Percentiles rank a stretch among this genome's conserved stretches.
These are phyloP conservation scores for Lupinus albus DNA, from an alignment of 306 rosid species.

Conservation along the genomic window DNA sequence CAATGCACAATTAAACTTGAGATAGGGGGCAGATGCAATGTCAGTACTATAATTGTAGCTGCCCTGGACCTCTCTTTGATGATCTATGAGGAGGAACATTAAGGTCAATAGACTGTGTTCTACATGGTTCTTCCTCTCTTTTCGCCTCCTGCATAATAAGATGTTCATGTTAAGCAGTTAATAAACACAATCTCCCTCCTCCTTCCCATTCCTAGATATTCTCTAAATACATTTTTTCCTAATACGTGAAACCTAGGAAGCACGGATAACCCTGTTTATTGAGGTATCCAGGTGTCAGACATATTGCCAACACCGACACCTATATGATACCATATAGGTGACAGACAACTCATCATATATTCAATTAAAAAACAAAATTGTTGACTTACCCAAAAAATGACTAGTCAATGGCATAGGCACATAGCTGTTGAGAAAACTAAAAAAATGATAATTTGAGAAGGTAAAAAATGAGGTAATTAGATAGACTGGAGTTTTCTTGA, in stretches of 20 bases:
- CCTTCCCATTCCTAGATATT: slow-evolving; percentile 13
- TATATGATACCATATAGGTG: too few species aligned
- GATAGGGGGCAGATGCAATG: slow-evolving; percentile 44
- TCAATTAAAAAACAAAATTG: too few species aligned
- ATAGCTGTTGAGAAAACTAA: too few species aligned
- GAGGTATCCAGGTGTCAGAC: too few species aligned
- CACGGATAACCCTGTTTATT: too few species aligned
- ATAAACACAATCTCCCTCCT: slow-evolving; percentile 14
- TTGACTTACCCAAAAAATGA: too few species aligned
- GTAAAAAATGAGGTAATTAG: too few species aligned
- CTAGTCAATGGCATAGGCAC: too few species aligned
- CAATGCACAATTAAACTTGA: slow-evolving; percentile 40
- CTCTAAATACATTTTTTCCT: not conserved
- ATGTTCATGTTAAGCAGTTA: not conserved
- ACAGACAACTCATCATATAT: too few species aligned
- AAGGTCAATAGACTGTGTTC: slow-evolving; percentile 44
- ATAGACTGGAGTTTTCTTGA: too few species aligned
- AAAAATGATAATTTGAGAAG: too few species aligned
- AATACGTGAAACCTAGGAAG: not conserved
- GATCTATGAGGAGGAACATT: slow-evolving; percentile 66
- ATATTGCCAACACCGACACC: too few species aligned
- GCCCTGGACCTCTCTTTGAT: slow-evolving; percentile 58
- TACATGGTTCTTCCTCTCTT: slow-evolving; percentile 57
- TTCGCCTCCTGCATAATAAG: slow-evolving; percentile 68
- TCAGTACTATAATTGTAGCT: slow-evolving; percentile 50